Conservation (phyloP, 495 filamentous ascomycete species). For the Terfezia claveryi region DNA sequence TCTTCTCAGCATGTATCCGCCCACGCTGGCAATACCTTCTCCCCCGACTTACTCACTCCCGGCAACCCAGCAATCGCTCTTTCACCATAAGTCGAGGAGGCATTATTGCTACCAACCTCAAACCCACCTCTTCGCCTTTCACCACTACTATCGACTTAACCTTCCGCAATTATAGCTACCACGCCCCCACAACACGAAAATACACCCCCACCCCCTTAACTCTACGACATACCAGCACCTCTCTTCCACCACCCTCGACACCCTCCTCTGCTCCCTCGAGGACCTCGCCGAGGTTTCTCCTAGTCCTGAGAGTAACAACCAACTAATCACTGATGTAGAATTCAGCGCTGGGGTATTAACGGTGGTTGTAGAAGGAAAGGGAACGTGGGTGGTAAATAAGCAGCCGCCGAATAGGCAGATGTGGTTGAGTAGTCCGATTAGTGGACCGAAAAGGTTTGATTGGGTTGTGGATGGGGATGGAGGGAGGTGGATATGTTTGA, state of each 20-base stretch:
- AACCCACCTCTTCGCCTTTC: too few species aligned
- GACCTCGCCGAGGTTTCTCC: slow-evolving; percentile 1
- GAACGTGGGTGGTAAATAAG: slow-evolving; percentile 88
- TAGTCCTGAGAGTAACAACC: not conserved
- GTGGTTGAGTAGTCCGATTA: slow-evolving; percentile 79
- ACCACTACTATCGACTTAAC: too few species aligned
- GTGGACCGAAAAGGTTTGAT: slow-evolving; percentile 85
- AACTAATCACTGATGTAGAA: slow-evolving; percentile 22
- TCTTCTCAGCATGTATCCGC: too few species aligned
- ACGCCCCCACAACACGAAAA: too few species aligned
- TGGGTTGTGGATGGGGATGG: slow-evolving; percentile 57
- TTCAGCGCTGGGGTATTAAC: slow-evolving; percentile 51
- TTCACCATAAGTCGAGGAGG: too few species aligned
- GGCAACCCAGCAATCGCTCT: too few species aligned
- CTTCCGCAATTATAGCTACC: too few species aligned
- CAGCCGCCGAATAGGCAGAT: slow-evolving; percentile 94
- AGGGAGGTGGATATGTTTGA: slow-evolving; percentile 66
- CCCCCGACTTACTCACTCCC: too few species aligned
- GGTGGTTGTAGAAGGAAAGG: slow-evolving; percentile 36
- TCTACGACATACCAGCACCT: slow-evolving; percentile 26
- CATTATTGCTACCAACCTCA: too few species aligned
- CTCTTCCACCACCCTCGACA: slow-evolving; percentile 30
- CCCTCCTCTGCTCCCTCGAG: slow-evolving; percentile 27
- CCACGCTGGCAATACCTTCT: too few species aligned
- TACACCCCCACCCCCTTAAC: not conserved